Evolutionary conservation across 169 alveolate species (phyloP), one percentile per base, ranked within the genome.

Genomic region (Plasmodium vivax): DNA sequence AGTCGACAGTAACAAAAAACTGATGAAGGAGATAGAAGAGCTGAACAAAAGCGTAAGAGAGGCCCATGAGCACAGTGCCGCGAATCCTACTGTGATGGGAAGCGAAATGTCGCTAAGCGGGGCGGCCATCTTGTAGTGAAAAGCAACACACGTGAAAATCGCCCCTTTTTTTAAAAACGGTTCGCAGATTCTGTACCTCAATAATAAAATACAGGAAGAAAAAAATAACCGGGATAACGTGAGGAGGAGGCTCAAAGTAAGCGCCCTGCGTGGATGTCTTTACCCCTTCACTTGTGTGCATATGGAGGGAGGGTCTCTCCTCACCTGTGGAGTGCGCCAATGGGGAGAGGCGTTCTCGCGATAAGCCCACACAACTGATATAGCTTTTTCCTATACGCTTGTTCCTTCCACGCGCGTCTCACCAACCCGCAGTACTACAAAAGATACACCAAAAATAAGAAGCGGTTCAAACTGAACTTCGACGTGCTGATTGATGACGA

Each of bases 171-270:
- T 38, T 27, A n/a, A 51, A 47, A 75, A 74, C 23, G 14, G 12
- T 10, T 47, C 68, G 45, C 68, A 85, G 93, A 77, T 85, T 32
- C 9, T 74, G 38, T 85, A 85, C 62, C 79, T 85, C 12, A 85
- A 85, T 75, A 85, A 85, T 73, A 85, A 85, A 85, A 75, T 85
- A 74, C 93, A 74, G 19, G 93, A 85, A 32, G 93, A 85, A 75
- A 85, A 77, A 54, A 85, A 85, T 41, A 85, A 77, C 43, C 82
- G 82, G 2, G 27, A 56, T 2, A 14, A 23, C 51, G 30, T 85
- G 19, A 85, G 71, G 36, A 85, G 68, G 16, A 47, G 71, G 23
- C 56, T 85, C 41, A 85, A 77, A 54, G 93, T 85, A 73, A 84
- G 83, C 12, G 36, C 12, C 27, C 16, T 68, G 77, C 77, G 38